Conservation (phyloP, 495 filamentous ascomycete genomes). For the Aspergillus conjunctus region DNA sequence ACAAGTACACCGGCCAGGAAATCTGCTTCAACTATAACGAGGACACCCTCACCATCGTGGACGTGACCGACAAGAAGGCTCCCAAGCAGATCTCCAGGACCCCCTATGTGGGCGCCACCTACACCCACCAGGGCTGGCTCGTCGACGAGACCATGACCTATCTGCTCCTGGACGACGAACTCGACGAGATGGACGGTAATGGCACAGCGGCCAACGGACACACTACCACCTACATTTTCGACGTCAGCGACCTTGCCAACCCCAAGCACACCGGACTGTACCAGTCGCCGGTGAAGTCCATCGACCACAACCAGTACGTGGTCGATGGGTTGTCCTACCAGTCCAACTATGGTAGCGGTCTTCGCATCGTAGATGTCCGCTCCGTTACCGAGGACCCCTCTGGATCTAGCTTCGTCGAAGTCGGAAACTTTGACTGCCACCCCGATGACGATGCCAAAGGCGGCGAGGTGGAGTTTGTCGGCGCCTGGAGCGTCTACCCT, state of each 20-base stretch:
- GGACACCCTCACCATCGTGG: conserved; percentile 25
- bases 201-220: conserved; percentile 26
- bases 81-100: conserved; percentile 27
- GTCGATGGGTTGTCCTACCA: conserved; percentile 25
- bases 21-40: conserved; percentile 33
- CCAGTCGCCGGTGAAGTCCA: conserved; percentile 26
- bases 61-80: conserved; percentile 24
- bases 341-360: conserved; percentile 26
- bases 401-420: conserved; percentile 18
- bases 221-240: conserved; percentile 29
- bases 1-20: conserved; percentile 19
- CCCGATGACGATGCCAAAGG: conserved; percentile 22
- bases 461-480: conserved; percentile 24
- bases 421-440: conserved; percentile 24
- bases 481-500: conserved; percentile 26
- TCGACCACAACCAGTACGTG: conserved; percentile 30
- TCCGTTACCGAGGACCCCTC: conserved; percentile 23
- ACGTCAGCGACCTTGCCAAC: conserved; percentile 21
- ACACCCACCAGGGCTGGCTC: conserved; percentile 28
- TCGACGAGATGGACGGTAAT: conserved; percentile 25
- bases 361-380: conserved; percentile 26
- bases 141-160: conserved; percentile 19
- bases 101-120: conserved; percentile 24
- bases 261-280: conserved; percentile 26
- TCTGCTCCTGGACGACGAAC: conserved; percentile 27